A percentile compares a stretch with the other conserved stretches of the same genome.
phyloP scores from a whole-genome alignment of 495 filamentous ascomycete genomes.

The Tetracladium setigerum region DNA sequence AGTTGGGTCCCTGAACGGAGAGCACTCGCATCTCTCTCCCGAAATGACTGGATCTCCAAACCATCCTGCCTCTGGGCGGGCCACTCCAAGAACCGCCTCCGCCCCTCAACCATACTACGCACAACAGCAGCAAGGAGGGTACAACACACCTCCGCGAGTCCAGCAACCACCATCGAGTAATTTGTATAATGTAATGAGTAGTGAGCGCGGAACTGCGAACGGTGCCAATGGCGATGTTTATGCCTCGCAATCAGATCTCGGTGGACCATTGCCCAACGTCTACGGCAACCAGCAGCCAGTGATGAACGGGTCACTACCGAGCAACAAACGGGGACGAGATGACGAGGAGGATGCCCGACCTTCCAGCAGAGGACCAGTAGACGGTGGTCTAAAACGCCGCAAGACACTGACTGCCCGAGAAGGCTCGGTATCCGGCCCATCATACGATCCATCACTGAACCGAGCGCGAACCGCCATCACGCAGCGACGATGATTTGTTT shows the following conservation, averaged over 20 bases:
- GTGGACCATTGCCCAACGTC: constrained; percentile 51
- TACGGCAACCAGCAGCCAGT: constrained; percentile 46
- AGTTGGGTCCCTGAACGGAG: constrained; percentile 57
- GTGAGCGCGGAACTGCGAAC: constrained; percentile 66
- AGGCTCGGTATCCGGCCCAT: constrained; percentile 38
- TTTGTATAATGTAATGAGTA: constrained; percentile 85
- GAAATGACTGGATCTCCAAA: constrained; percentile 80
- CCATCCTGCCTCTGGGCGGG: constrained; percentile 81
- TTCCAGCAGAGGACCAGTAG: constrained; percentile 47
- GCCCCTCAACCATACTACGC: constrained; percentile 67
- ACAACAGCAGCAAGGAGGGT: constrained; percentile 52
- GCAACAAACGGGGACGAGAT: constrained; percentile 78
- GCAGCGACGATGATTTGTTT: constrained; percentile 25
- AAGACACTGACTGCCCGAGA: constrained; percentile 60
- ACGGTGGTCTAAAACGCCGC: constrained; percentile 72
- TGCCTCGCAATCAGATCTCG: constrained; percentile 49
- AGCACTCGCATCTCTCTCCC: constrained; percentile 74
- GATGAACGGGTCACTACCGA: constrained; percentile 58
- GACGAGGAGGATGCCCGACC: constrained; percentile 65
- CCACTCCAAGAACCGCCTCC: constrained; percentile 72
- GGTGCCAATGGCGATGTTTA: constrained; percentile 63
- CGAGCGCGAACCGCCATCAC: constrained; percentile 34
- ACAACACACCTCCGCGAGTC: constrained; percentile 68
- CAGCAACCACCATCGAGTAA: constrained; percentile 63
- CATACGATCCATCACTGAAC: constrained; percentile 37